Evolutionary conservation across 306 rosid genomes (phyloP).

Genomic region (Purshia tridentata): DNA sequence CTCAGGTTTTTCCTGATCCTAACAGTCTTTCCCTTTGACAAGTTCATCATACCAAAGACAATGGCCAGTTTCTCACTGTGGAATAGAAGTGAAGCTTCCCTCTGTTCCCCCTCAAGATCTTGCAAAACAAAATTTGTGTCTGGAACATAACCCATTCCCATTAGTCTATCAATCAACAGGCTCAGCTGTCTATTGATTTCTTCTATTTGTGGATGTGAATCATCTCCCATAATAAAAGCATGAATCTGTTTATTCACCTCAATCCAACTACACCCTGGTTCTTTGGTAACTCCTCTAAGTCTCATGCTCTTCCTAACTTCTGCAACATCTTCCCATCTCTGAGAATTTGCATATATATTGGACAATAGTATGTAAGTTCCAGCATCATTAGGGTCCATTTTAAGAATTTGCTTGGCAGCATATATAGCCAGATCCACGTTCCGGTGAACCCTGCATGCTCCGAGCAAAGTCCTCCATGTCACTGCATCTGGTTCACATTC

Average conservation of each 20-base stretch:
- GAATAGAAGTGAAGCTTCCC: conserved; percentile 70
- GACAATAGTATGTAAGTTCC: conserved; percentile 83
- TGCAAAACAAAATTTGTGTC: conserved; percentile 82
- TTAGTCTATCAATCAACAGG: conserved; percentile 50
- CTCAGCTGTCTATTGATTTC: conserved; percentile 53
- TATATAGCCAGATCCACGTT: conserved; percentile 66
- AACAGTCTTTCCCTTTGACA: conserved; percentile 62
- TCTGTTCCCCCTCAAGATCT: conserved; percentile 85
- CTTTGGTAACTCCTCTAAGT: conserved; percentile 66
- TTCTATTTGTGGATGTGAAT: conserved; percentile 67
- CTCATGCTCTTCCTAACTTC: conserved; percentile 67
- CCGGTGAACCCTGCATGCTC: conserved; percentile 72
- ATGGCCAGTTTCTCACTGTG: conserved; percentile 87
- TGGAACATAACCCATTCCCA: conserved; percentile 67
- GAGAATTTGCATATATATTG: conserved; percentile 70
- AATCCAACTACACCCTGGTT: conserved; percentile 95
- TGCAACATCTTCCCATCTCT: conserved; percentile 74
- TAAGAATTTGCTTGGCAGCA: conserved; percentile 72
- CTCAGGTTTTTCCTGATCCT: conserved; percentile 83
- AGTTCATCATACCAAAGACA: conserved; percentile 67
- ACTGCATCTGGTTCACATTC: conserved; percentile 72
- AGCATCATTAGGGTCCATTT: conserved; percentile 63
- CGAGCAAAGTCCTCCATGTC: conserved; percentile 83
- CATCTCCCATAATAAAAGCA: conserved; percentile 74
- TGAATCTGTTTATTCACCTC: conserved; percentile 72